Evolutionary conservation across 2,329 filamentous ascomycete species (phyloP).

Genomic region (Aspergillus niger): DNA sequence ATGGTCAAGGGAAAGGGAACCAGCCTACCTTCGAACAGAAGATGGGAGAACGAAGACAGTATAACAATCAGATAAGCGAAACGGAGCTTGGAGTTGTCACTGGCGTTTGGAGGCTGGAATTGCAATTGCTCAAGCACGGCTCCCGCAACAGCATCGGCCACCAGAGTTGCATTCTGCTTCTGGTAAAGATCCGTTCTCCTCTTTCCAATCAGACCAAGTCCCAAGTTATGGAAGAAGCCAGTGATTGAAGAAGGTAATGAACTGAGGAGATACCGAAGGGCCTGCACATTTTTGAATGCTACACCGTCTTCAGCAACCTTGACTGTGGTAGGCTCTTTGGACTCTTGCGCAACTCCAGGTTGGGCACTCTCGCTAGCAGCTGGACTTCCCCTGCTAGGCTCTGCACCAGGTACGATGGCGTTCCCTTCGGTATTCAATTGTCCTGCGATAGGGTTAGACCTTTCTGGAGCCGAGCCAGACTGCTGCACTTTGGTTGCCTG

Average conservation of each 20-base stretch:
- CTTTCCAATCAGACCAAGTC: slow-evolving; percentile 76
- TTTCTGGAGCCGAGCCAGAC: slow-evolving; percentile 41
- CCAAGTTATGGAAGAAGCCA: slow-evolving; percentile 81
- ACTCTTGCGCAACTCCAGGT: slow-evolving; percentile 16
- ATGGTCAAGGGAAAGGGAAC: slow-evolving; percentile 8
- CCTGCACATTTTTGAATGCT: slow-evolving; percentile 74
- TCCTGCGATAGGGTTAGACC: slow-evolving; percentile 42
- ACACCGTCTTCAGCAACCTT: slow-evolving; percentile 35
- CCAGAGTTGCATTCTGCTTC: slow-evolving; percentile 62
- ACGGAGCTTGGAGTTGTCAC: slow-evolving; percentile 59
- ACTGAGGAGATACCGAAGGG: slow-evolving; percentile 73
- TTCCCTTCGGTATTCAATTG: slow-evolving; percentile 24
- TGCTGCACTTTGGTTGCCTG: slow-evolving; percentile 47
- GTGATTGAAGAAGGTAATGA: slow-evolving; percentile 79
- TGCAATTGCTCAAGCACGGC: slow-evolving; percentile 69
- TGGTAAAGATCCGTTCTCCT: slow-evolving; percentile 67
- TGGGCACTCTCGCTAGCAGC: slow-evolving; percentile 22
- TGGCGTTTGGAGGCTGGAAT: slow-evolving; percentile 48
- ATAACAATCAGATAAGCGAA: slow-evolving; percentile 82
- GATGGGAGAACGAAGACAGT: slow-evolving; percentile 73
- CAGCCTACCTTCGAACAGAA: slow-evolving; percentile 69
- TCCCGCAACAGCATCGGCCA: slow-evolving; percentile 70
- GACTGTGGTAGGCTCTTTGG: slow-evolving; percentile 20
- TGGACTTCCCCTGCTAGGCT: slow-evolving; percentile 29
- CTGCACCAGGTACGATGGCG: slow-evolving; percentile 25